Conservation (phyloP, 2,329 filamentous ascomycete genomes). For the Stagonosporopsis tanaceti region DNA sequence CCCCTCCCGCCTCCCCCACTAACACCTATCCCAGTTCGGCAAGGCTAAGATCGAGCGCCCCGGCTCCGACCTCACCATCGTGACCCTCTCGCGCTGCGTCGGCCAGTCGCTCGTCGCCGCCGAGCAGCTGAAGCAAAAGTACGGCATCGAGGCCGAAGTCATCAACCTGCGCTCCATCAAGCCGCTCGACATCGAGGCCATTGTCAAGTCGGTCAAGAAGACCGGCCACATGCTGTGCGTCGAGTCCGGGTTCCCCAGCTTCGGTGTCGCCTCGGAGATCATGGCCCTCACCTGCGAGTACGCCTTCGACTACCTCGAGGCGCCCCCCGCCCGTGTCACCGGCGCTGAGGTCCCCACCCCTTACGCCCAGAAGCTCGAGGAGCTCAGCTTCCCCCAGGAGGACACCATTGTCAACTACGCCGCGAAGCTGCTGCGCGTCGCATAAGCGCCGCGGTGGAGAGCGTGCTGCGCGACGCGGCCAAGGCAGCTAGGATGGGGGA, state of each 20-base stretch:
- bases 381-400: conserved; percentile 94
- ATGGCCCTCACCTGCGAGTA: conserved; percentile 97
- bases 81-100: conserved; percentile 92
- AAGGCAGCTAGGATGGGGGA: too few relatives aligned
- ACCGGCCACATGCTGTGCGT: conserved; percentile 89
- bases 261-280: conserved; percentile 91
- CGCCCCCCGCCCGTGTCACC: conserved; percentile 90
- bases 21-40: conserved; percentile 68
- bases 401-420: conserved; percentile 85
- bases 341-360: conserved; percentile 97
- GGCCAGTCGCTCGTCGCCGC: conserved; percentile 89
- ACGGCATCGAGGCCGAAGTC: conserved; percentile 94
- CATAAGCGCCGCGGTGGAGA: conserved; percentile 36
- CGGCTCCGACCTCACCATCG: conserved; percentile 95
- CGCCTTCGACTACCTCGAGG: conserved; percentile 95
- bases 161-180: conserved; percentile 98
- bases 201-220: conserved; percentile 98
- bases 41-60: conserved; percentile 99
- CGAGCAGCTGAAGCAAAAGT: conserved; percentile 92
- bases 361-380: conserved; percentile 90
- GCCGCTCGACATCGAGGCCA: conserved; percentile 92
- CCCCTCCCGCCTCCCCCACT: conserved; percentile 22
- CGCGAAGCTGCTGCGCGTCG: conserved; percentile 83
- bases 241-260: conserved; percentile 95
- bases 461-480: too few relatives aligned